phyloP scores from a whole-genome alignment of 2,329 filamentous ascomycete species.

The Amesomyces nigricolor region DNA sequence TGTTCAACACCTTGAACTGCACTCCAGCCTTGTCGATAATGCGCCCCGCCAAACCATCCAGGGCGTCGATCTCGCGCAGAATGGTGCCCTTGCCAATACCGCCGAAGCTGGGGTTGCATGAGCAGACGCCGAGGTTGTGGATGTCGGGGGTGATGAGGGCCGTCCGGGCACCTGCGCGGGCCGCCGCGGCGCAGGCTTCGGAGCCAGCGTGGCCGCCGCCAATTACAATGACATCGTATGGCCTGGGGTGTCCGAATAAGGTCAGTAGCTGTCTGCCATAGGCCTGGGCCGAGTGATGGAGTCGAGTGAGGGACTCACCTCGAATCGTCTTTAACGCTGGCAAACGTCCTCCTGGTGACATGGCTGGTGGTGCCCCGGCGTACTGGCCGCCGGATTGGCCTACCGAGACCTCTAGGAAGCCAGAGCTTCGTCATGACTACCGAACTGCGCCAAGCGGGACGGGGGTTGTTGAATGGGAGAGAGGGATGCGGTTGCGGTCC shows the following conservation, averaged over 20 bases:
- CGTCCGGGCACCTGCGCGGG: conserved; percentile 80
- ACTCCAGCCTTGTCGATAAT: conserved; percentile 91
- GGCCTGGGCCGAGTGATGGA: background rate
- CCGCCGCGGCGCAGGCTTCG: conserved; percentile 87
- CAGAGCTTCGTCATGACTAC: conserved; percentile 22
- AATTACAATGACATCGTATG: conserved; percentile 90
- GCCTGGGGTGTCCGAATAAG: conserved; percentile 37
- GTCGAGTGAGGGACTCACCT: conserved; percentile 11
- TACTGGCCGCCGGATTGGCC: conserved; percentile 15
- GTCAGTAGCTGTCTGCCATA: background rate
- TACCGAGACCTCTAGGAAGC: conserved; percentile 21
- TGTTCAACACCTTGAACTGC: conserved; percentile 88
- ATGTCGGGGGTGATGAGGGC: conserved; percentile 83
- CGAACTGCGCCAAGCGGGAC: background rate
- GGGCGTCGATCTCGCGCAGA: conserved; percentile 86
- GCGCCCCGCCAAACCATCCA: conserved; percentile 82
- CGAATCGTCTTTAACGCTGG: conserved; percentile 20
- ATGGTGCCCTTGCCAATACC: conserved; percentile 99
- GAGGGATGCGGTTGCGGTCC: background rate
- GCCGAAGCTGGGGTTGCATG: conserved; percentile 94
- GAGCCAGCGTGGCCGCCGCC: conserved; percentile 93
- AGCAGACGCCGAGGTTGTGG: conserved; percentile 89
- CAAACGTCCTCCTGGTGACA: conserved; percentile 20
- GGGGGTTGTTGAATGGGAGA: background rate
- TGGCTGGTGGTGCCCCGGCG: background rate